Conservation (phyloP, 805 yeast species). For the Saccharomycopsis synnaedendra region DNA sequence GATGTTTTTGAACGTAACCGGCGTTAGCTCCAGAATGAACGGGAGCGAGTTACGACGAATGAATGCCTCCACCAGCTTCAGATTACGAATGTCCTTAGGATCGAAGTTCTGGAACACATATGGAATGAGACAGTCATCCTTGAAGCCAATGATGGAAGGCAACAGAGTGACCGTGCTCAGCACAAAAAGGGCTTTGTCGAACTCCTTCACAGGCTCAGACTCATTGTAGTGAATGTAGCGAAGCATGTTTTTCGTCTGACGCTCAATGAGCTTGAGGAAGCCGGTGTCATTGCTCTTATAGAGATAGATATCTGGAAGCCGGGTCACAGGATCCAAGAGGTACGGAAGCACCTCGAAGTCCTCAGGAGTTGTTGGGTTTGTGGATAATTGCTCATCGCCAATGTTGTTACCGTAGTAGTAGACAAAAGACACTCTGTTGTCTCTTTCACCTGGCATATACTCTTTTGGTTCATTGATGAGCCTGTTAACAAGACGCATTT, state of each 20-base stretch:
- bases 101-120: slow-evolving; percentile 48
- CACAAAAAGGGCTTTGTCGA: slow-evolving; percentile 34
- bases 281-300: slow-evolving; percentile 38
- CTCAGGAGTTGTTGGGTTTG: slow-evolving; percentile 31
- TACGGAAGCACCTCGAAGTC: slow-evolving; percentile 53
- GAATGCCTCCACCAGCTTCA: slow-evolving; percentile 36
- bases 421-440: slow-evolving; percentile 39
- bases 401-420: slow-evolving; percentile 32
- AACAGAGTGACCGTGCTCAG: slow-evolving; percentile 44
- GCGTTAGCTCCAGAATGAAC: slow-evolving; percentile 38
- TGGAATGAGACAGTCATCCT: slow-evolving; percentile 42
- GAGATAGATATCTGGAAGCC: slow-evolving; percentile 44
- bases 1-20: slow-evolving; percentile 20
- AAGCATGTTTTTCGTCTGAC: slow-evolving; percentile 29
- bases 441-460: slow-evolving; percentile 21
- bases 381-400: slow-evolving; percentile 25
- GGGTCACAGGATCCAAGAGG: slow-evolving; percentile 47
- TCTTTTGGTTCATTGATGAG: slow-evolving; percentile 22
- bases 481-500: slow-evolving; percentile 20
- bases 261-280: slow-evolving; percentile 27
- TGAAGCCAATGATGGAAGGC: slow-evolving; percentile 54
- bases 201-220: slow-evolving; percentile 23
- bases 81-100: slow-evolving; percentile 50
- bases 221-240: slow-evolving; percentile 34
- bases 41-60: slow-evolving; percentile 40